phyloP scores from a whole-genome alignment of 768 basidiomycete species.

The Megacollybia marginata region DNA sequence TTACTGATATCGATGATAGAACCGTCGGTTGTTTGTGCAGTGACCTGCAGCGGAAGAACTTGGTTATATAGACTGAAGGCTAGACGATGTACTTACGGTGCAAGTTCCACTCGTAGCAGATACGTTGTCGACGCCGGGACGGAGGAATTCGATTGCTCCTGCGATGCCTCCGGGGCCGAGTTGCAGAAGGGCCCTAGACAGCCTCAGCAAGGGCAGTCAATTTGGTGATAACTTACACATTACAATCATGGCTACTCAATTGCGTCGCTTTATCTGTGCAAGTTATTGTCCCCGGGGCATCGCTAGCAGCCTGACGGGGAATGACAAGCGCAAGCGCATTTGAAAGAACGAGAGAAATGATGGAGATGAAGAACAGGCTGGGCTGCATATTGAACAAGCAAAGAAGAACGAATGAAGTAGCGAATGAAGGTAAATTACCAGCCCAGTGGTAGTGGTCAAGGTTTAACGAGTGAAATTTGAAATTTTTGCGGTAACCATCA shows the following conservation, averaged over 20 bases:
- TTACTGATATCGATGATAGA: conserved; percentile 2
- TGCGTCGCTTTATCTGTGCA: not conserved
- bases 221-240: not conserved
- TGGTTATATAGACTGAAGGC: not conserved
- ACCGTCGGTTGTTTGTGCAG: not conserved
- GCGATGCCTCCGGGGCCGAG: conserved; percentile 1
- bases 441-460: too few species aligned
- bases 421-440: not conserved
- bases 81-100: not conserved
- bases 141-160: not conserved
- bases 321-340: not conserved
- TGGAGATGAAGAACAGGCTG: not conserved
- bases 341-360: not conserved
- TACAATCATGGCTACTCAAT: conserved; percentile 1
- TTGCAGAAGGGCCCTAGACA: not conserved
- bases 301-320: not conserved
- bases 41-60: not conserved
- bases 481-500: too few species aligned
- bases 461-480: too few species aligned
- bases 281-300: not conserved
- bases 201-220: not conserved
- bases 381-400: not conserved
- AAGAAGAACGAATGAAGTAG: not conserved
- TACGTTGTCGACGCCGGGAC: not conserved
- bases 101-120: conserved; percentile 1